Evolutionary conservation across 1,284 basidiomycete species (phyloP), one percentile per base, ranked within the genome.

Genomic region (Fomitopsis betulina): DNA sequence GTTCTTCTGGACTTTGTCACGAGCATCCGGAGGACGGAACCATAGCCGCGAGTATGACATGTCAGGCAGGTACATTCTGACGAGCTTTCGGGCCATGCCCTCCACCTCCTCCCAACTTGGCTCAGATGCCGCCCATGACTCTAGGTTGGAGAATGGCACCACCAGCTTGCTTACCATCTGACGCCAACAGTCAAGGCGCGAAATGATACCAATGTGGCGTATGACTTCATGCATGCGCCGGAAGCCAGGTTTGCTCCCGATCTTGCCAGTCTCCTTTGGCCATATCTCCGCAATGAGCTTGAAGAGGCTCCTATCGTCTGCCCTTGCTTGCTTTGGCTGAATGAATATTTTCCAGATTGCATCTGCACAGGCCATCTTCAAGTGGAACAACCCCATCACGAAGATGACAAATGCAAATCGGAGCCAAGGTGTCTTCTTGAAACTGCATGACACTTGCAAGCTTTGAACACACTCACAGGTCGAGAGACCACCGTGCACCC

Each of bases 341-440:
- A 75, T 67, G 10, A 67, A 70, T 0, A 69, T 60, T 1, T 68
- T 52, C 71, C 72, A 76, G 1, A 77, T 56, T 0, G 72, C 69
- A 60, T 76, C 72, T 0, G 67, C 70, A 13, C 66, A 69, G 0
- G 73, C 74, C 76, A 77, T 77, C 58, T 73, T 71, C 27, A 72
- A 57, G 42, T 78, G 75, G 52, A 77, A 77, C 1, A 75, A 59
- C 0, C 75, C 75, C 8, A 68, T 56, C 0, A 74, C 59, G 55
- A 68, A 71, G 4, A 75, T 64, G 0, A 74, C 59, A 38, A 59
- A 65, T 72, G 57, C 6, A 32, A 45, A 45, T 25, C 42, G n/a
- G n/a, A n/a, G n/a, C n/a, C n/a, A n/a, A n/a, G n/a, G n/a, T n/a
- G n/a, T n/a, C n/a, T n/a, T n/a, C n/a, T n/a, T n/a, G n/a, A n/a